Conservation (phyloP, 2,329 filamentous ascomycete genomes). For the Amauroascus verrucosus region DNA sequence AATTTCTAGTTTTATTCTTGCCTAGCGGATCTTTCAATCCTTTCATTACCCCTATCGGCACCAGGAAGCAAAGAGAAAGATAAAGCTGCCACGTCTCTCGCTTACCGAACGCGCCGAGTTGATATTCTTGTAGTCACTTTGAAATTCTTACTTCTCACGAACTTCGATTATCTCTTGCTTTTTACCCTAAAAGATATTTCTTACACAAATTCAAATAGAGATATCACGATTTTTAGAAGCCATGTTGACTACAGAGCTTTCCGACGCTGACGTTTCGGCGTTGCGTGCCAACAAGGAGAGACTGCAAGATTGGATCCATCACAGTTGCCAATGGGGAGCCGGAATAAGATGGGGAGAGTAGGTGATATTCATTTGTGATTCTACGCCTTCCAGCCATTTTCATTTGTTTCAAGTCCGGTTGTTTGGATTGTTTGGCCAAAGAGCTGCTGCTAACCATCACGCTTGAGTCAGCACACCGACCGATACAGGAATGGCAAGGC, state of each 20-base stretch:
- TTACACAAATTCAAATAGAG: no score
- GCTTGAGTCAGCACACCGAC: conserved; percentile 32
- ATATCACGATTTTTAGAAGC: no score
- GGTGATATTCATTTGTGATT: conserved; percentile 25
- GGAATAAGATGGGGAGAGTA: conserved; percentile 59
- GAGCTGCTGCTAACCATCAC: neutral
- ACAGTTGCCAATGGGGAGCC: conserved; percentile 56
- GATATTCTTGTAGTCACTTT: no score
- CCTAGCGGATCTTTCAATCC: neutral
- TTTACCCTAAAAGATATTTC: no score
- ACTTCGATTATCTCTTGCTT: no score
- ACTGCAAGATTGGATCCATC: conserved; percentile 54
- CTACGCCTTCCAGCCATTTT: neutral
- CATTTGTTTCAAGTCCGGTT: neutral
- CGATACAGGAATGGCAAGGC: conserved; percentile 66
- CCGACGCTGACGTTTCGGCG: conserved; percentile 41
- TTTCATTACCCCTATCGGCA: neutral
- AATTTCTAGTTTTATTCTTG: neutral
- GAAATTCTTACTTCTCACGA: no score
- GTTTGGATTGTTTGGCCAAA: neutral
- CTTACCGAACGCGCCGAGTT: no score
- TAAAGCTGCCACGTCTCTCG: neutral
- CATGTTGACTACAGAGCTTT: conserved; percentile 37
- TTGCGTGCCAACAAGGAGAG: conserved; percentile 50
- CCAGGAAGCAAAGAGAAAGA: neutral